Conservation (phyloP, 495 filamentous ascomycete genomes). For the Trypethelium eluteriae region DNA sequence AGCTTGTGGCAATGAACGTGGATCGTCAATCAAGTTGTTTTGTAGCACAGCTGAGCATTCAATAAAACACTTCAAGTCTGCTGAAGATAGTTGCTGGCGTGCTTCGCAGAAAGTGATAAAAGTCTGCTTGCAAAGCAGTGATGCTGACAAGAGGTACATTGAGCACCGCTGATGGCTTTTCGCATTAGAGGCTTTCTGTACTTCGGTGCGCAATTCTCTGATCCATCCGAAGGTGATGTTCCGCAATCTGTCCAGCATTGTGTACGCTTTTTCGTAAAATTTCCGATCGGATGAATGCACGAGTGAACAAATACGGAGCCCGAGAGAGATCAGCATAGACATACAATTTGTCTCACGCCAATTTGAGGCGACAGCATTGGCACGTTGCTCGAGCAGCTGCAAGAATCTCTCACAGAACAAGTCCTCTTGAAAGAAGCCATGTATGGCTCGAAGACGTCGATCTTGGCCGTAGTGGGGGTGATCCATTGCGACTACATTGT, state of each 20-base stretch:
- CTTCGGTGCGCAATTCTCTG: conserved; percentile 39
- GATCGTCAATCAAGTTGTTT: conserved; percentile 35
- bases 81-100: neutral
- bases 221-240: conserved; percentile 40
- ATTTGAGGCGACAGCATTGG: conserved; percentile 39
- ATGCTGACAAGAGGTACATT: conserved; percentile 40
- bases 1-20: conserved; percentile 27
- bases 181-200: conserved; percentile 36
- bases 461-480: neutral
- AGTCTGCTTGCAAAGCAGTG: conserved; percentile 46
- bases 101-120: conserved; percentile 34
- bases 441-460: conserved; percentile 33
- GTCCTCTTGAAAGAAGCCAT: conserved; percentile 42
- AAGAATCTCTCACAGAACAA: conserved; percentile 40
- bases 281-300: neutral
- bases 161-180: conserved; percentile 34
- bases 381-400: conserved; percentile 38
- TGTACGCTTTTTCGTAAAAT: conserved; percentile 18
- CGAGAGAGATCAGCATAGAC: conserved; percentile 42
- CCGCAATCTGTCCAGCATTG: neutral
- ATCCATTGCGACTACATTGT: neutral
- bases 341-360: conserved; percentile 48
- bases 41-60: conserved; percentile 38
- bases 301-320: conserved; percentile 30
- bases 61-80: conserved; percentile 29